Evolutionary conservation across 129 eudicot genomes (phyloP), one percentile per base, ranked within the genome.

Genomic region (Arctium minus): DNA sequence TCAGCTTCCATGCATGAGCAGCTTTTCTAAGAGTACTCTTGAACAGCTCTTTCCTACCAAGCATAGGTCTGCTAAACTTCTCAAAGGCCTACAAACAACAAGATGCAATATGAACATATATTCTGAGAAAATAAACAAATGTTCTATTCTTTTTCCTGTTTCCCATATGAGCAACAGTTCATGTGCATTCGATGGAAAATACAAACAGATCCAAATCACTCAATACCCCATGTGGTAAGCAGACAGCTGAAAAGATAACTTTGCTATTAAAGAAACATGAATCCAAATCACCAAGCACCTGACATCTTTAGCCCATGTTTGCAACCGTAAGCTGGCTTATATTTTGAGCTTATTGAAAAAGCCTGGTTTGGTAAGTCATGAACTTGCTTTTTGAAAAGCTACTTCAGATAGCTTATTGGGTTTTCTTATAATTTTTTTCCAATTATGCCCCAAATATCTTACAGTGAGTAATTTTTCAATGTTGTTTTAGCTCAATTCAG

Each of bases 1-100:
- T 90, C 74, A 87, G 84, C 73, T 93, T 92, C 97, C 97, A 96
- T 56, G 94, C 98, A 88, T 89, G 69, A 32, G 98, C 90, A 29
- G 96, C 92, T 84, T 96, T 96, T 68, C 92, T 89, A 72, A 96
- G 91, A 42, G 96, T 92, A 72, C 89, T 92, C 77, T 92, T 96
- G 69, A 96, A 87, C 89, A 96, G 77, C 79, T 91, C 99, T 84
- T 92, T 93, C 77, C 99, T 96, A 13, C 83, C 81, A 4, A 91
- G 88, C 96, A 92, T 93, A 53, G 91, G 86, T 84, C 99, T 89
- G 35, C 85, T 48, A 77, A 91, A 97, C 86, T 96, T 96, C 15
- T 85, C 88, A 76, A 96, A 96, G 30, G 75, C 98, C 99, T 96
- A 71, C 42, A 86, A 40, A 64, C 77, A 67, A 78, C 11, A 79